Base-by-base conservation (phyloP, 75 land plant genomes). In the Cunninghamia lanceolata region DNA sequence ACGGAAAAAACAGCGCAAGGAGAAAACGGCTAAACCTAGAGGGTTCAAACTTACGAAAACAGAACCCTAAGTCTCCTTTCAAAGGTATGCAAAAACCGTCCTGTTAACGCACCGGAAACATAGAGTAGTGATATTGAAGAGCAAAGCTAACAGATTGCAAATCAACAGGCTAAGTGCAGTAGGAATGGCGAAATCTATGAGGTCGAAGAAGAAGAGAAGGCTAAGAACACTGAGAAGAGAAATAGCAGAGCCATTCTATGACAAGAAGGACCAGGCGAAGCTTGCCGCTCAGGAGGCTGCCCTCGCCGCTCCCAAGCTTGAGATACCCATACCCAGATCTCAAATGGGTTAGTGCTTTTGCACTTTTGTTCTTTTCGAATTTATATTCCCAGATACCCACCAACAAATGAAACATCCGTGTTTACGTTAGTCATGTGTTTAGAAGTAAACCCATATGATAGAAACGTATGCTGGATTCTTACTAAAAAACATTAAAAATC, bases 151-250 rank as follows among this genome's bases (percentile, higher is more conserved):
- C 25, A 56, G 4, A 56, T 17, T 4, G n/a, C 25, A 56, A 59
- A 59, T 3, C 28, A 59, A 25, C n/a, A 25, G 66, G 25, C 28
- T 25, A 63, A 63, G 68, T 28, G n/a, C 28, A 21, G 68, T 40
- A 80, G 75, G 17, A 40, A 97, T 97, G 99, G 99, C 96, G 86
- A 97, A 97, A 84, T 97, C 99, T 32, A 87, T 97, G 88, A 85
- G 99, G 88, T 96, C 94, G 68, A 97, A 97, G 96, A 92, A 92
- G 89, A 89, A 92, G 93, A 97, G 94, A 94, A 86, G 99, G 87
- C 85, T 97, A 84, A 82, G 98, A 66, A 94, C 99, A 0, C 87
- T 97, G 17, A 88, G 95, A 89, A 89, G 99, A 68, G 99, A 97
- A 86, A 86, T 97, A 4, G 98, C 91, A 28, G 90, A 92, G 63